Evolutionary conservation across 805 yeast genomes (phyloP), one percentile per base, ranked within the genome.

Genomic region (Sugiyamaella marilandica): DNA sequence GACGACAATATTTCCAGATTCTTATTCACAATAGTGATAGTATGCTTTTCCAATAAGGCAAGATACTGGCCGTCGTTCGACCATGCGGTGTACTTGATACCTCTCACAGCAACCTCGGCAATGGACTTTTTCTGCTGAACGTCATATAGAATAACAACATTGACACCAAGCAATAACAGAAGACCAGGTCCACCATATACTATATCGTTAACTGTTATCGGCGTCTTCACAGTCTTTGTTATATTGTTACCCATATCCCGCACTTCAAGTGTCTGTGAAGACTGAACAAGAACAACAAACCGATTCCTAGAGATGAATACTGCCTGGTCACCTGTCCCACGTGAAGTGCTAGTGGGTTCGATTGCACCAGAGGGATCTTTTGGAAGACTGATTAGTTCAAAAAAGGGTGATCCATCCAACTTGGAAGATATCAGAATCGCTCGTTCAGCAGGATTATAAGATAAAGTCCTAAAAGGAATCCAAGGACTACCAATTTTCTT

Each of bases 251-350:
- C 82, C 66, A 91, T 76, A 67, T 91, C 97, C 69, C 86, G 85
- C 50, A 94, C 85, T 60, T 86, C 87, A 60, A 94, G 77, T n/a
- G 80, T 72, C 62, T 82, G 82, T 13, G 82, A 66, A 10, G 81
- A 63, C 65, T 82, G 84, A 52, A 80, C 74, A 67, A 85, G 87
- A 32, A 87, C 87, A 52, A 87, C 95, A 70, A 89, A 94, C 71
- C 99, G 79, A 73, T 94, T 94, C 69, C 99, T 85, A 11, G 97
- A 90, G 62, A 95, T 89, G 69, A 94, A 94, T 55, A 85, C 76
- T 13, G 98, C 99, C 69, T 81, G 82, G 63, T 81, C 82, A 36
- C 94, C 97, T 51, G 82, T 81, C 49, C 96, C 97, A 63, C 81
- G 82, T 55, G 85, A 74, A 47, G 85, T 75, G 56, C 84, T 84